These are phyloP conservation scores for Dissophora ornata DNA, from an alignment of 192 early-diverging fungal genomes.

Conservation along the genomic window DNA sequence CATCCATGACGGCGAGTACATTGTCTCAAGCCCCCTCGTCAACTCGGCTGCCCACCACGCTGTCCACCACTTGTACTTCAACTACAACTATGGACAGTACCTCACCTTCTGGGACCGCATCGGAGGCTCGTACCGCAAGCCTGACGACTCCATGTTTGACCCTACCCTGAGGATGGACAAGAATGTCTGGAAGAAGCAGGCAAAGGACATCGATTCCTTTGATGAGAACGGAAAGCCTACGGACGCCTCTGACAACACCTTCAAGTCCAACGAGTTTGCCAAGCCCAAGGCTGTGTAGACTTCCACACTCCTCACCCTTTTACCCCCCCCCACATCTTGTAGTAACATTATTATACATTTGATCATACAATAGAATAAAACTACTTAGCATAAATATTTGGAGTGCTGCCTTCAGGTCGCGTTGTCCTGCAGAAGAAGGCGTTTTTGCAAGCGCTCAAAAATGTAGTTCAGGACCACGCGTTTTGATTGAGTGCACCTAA, in stretches of 20 bases:
- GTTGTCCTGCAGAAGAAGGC: too few relatives aligned
- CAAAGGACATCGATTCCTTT: conserved; percentile 69
- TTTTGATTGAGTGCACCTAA: too few relatives aligned
- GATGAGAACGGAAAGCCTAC: conserved; percentile 57
- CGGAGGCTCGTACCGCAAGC: conserved; percentile 76
- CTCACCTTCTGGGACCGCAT: conserved; percentile 93
- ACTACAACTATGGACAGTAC: conserved; percentile 99
- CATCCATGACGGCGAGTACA: conserved; percentile 95
- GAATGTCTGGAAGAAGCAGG: conserved; percentile 72
- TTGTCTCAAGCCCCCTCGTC: conserved; percentile 73
- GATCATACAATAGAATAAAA: neutral
- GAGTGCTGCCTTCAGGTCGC: too few relatives aligned
- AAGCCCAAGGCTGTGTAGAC: conserved; percentile 12
- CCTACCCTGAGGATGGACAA: conserved; percentile 68
- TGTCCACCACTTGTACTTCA: conserved; percentile 98
- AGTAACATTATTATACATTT: too few relatives aligned
- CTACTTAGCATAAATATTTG: neutral
- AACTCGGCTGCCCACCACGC: conserved; percentile 96
- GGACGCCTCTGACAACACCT: conserved; percentile 8
- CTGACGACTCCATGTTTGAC: conserved; percentile 74
- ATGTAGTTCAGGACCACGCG: too few relatives aligned
- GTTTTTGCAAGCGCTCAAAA: too few relatives aligned
- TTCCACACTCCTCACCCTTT: neutral
- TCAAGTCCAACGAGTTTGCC: conserved; percentile 4
- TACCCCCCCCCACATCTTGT: neutral